Conservation (phyloP, 257 asterid genomes). For the Jasminum sambac region DNA sequence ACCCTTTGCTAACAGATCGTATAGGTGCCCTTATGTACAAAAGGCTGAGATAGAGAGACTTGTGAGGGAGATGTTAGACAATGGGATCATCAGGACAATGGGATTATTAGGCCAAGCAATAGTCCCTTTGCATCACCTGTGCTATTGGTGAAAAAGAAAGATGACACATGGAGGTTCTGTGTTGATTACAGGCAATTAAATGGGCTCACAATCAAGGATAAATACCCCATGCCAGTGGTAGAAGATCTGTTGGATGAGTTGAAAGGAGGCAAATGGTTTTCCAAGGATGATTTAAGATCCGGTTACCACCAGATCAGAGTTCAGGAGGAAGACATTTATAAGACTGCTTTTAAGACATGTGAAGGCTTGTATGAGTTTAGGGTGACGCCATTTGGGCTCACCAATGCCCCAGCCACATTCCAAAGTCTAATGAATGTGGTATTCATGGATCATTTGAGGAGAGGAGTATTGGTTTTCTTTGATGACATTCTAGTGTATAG, state of each 20-base stretch:
- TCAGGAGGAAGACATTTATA: background rate
- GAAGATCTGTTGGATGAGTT: background rate
- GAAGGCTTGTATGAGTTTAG: too few species aligned
- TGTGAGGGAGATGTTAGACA: background rate
- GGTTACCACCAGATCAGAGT: too few species aligned
- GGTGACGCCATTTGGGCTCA: too few species aligned
- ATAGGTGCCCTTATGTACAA: background rate
- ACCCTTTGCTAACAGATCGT: background rate
- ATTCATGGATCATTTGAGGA: background rate
- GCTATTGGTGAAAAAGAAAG: background rate
- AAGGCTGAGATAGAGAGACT: background rate
- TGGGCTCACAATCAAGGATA: background rate
- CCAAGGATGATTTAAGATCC: too few species aligned
- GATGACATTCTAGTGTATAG: too few species aligned
- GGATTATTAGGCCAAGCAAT: background rate
- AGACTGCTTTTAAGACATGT: background rate
- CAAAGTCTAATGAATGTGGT: background rate
- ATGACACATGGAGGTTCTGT: background rate
- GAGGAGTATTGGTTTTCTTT: too few species aligned
- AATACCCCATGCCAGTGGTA: background rate
- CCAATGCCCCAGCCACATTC: too few species aligned
- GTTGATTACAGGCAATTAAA: background rate
- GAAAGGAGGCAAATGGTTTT: too few species aligned
- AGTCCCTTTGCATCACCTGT: background rate
- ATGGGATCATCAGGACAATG: background rate